Base-by-base conservation (phyloP, 2,329 filamentous ascomycete genomes). In the Pyrenophora graminea region DNA sequence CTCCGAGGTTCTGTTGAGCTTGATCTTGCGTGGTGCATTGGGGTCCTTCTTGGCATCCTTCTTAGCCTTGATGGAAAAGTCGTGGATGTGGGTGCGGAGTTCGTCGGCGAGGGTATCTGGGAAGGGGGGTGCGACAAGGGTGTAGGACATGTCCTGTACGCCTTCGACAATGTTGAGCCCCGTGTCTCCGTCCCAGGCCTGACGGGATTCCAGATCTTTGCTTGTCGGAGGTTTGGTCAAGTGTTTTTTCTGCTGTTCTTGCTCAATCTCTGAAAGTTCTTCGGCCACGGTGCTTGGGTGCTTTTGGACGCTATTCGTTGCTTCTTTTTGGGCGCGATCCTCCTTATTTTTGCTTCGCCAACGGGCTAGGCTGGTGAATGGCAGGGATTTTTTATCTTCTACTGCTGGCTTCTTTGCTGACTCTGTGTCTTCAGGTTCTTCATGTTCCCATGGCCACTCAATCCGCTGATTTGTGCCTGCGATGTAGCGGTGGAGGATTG, bases 31-130 rank as follows among this genome's bases (percentile, higher is more conserved):
- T n/a, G 55, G 52, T 39, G 43, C 67, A 51, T 74, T 67, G 42
- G 65, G 65, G 46, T 70, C 71, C 53, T 72, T 71, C 10, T 21
- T 38, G 10, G 21, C 19, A 41, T 71, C 70, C 55, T 74, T 72
- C 45, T 74, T 70, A 48, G 72, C 69, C 46, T 91, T 88, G 76
- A 96, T 90, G 40, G 90, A 81, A 45, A 86, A 91, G 67, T 62
- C 53, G 37, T 53, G 51, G 27, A 64, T 58, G 84, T 92, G 94
- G 65, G 82, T 85, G 62, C 87, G 56, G 15, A 97, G 80, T 79
- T 97, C 93, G 71, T 96, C 86, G 59, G 96, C 82, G 32, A 97
- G 82, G n/a, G 75, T 77, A 25, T 80, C 75, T 4, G 93, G 91
- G 82, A 96, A 90, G 12, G 93, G 93, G 21, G 89, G 82, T 13